A percentile compares a stretch with the other conserved stretches of the same genome.
Conservation (phyloP, 805 yeast genomes). For the Lipomyces sp. region DNA sequence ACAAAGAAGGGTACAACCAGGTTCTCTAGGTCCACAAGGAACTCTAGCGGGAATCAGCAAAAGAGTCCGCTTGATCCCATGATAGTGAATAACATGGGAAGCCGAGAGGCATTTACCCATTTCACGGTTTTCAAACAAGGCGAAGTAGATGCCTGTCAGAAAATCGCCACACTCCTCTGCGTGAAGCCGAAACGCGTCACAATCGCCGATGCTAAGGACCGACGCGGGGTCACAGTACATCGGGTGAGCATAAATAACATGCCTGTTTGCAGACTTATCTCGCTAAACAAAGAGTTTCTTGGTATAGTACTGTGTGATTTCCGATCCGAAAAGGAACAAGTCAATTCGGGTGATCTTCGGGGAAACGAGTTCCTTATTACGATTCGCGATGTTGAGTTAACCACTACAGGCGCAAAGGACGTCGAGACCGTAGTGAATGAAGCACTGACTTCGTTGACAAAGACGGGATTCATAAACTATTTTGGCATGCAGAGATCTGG, state of each 20-base stretch:
- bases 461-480: constrained; percentile 86
- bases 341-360: constrained; percentile 77
- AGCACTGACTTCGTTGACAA: constrained; percentile 62
- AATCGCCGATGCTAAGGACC: constrained; percentile 95
- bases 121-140: constrained; percentile 89
- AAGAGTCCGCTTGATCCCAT: constrained; percentile 13
- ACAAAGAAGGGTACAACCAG: constrained; percentile 67
- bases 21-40: constrained; percentile 49
- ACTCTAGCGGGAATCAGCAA: not conserved
- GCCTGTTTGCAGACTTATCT: constrained; percentile 72
- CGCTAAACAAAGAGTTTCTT: constrained; percentile 73
- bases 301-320: constrained; percentile 85
- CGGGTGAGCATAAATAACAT: constrained; percentile 69
- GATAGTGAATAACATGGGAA: constrained; percentile 52
- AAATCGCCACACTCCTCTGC: constrained; percentile 72
- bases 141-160: constrained; percentile 88
- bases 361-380: constrained; percentile 92
- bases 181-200: constrained; percentile 72
- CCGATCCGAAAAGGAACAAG: constrained; percentile 61
- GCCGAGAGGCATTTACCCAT: constrained; percentile 68
- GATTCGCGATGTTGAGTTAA: constrained; percentile 64
- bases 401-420: constrained; percentile 45
- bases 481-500: constrained; percentile 99
- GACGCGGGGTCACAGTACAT: constrained; percentile 95
- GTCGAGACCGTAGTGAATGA: constrained; percentile 55